Conservation (phyloP, 2,329 filamentous ascomycete species). For the Phialocephala subalpina region DNA sequence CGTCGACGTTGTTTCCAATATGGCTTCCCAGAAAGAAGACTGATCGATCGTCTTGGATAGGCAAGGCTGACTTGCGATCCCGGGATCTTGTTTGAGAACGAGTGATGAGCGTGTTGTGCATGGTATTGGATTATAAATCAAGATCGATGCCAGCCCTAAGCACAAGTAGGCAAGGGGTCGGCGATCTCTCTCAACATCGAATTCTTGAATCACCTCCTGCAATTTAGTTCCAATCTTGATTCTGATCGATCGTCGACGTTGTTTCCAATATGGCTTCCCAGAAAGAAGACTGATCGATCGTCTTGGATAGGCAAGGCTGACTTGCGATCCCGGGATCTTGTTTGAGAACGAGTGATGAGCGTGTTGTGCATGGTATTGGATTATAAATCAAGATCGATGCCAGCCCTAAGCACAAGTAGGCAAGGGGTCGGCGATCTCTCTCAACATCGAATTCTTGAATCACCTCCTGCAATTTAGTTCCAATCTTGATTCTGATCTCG, state of each 20-base stretch:
- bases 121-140: neutral
- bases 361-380: neutral
- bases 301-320: neutral
- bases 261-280: slow-evolving; percentile 21
- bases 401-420: too few relatives aligned
- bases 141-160: too few relatives aligned
- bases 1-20: slow-evolving; percentile 37
- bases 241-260: slow-evolving; percentile 42
- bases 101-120: neutral
- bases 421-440: too few relatives aligned
- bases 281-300: neutral
- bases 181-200: neutral
- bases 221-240: too few relatives aligned
- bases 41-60: neutral
- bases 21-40: slow-evolving; percentile 11
- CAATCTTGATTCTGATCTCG: too few relatives aligned
- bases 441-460: neutral
- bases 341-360: neutral
- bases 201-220: neutral
- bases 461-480: neutral
- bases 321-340: neutral
- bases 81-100: neutral
- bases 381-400: too few relatives aligned
- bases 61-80: neutral
- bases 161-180: too few relatives aligned